Base-by-base conservation (phyloP, 208 protist genomes). In the Crithidia mellificae region DNA sequence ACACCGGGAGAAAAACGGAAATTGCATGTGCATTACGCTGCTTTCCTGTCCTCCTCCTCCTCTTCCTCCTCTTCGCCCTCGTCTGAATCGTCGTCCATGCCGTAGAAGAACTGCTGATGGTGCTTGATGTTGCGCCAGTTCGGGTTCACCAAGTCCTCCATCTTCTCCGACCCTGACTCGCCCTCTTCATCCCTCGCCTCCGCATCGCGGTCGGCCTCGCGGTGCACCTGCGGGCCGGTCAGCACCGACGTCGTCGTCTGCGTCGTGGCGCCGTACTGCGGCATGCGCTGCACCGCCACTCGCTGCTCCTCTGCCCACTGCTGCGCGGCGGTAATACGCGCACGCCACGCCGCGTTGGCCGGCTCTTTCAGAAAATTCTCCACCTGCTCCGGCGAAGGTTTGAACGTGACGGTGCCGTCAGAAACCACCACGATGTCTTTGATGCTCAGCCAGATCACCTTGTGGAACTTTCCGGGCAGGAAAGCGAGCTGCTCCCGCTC, bases 391-490 rank as follows among this genome's bases (percentile, higher is more conserved):
- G 87, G 87, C 3, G 90, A 93, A 22, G 84, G 87, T 47, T 95
- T 95, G 46, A 84, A 81, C n/a, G 72, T 63, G 0, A 95, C 77
- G 5, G 68, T 72, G 36, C 72, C 62, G 59, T 92, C 83, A 5
- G 64, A 66, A 32, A 95, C 79, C 6, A 95, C 84, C 15, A 95
- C 69, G 29, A 95, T 71, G 50, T 95, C 87, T 54, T 83, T 83
- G 34, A 93, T 83, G 44, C 70, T 67, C 3, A 95, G 72, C 87
- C 90, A 95, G 46, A 95, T 92, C 27, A 95, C 90, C 65, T 95
- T 95, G 72, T 87, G 82, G 41, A 95, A 95, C 74, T 93, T 95
- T 12, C 90, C 70, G n/a, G 90, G 90, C 6, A 95, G 56, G 24
- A 81, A 66, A 25, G 87, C 84, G 8, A 93, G 19, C 41, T 76